Percentiles rank a stretch among this genome's conserved stretches.
Evolutionary conservation across 2,329 filamentous ascomycete species (phyloP).

Genomic region (Lachnum nothofagi): DNA sequence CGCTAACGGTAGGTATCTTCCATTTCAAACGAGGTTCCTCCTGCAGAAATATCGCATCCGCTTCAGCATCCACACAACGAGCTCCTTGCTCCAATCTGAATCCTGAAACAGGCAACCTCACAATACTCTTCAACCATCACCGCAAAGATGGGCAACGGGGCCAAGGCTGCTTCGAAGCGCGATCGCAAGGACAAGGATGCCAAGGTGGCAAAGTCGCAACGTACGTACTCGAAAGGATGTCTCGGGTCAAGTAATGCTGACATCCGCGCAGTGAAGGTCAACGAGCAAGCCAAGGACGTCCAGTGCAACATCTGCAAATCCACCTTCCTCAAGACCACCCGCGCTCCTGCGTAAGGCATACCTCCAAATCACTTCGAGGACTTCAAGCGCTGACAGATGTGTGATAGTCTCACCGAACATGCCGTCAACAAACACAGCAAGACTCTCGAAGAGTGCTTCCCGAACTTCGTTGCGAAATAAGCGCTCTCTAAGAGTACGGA

Average conservation of each 20-base stretch:
- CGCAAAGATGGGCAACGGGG: conserved; percentile 46
- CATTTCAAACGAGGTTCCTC: too few species aligned
- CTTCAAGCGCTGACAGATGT: not conserved
- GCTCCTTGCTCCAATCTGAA: too few species aligned
- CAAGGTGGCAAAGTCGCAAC: conserved; percentile 60
- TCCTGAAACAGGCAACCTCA: too few species aligned
- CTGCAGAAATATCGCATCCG: too few species aligned
- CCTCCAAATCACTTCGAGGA: not conserved
- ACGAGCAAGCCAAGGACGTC: conserved; percentile 68
- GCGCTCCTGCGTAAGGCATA: conserved; percentile 62
- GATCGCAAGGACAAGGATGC: conserved; percentile 63
- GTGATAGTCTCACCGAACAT: conserved; percentile 59
- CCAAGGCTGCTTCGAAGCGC: conserved; percentile 66
- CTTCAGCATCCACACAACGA: too few species aligned
- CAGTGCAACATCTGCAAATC: conserved; percentile 73
- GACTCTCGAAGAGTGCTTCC: conserved; percentile 67
- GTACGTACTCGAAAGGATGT: too few species aligned
- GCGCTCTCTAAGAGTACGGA: not conserved
- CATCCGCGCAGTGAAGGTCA: too few species aligned
- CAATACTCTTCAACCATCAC: not conserved
- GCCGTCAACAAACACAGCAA: conserved; percentile 74
- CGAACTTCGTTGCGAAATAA: conserved; percentile 36
- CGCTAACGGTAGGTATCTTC: too few species aligned
- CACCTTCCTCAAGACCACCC: conserved; percentile 73
- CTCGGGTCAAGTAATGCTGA: too few species aligned